Evolutionary conservation across 441 rosid species (phyloP).

Genomic region (Eutrema salsugineum): DNA sequence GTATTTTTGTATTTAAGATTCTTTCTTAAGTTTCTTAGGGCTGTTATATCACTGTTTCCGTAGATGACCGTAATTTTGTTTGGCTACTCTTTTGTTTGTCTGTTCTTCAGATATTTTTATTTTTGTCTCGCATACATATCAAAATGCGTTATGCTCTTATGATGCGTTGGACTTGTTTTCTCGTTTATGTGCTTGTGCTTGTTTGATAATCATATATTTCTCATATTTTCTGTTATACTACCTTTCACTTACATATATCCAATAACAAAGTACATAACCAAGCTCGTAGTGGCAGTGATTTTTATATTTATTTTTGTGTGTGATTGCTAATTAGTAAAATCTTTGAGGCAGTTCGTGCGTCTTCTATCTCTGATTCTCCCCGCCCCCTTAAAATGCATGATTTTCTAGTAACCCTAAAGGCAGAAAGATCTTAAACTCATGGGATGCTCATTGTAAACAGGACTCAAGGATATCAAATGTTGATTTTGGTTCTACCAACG

Average conservation of each 20-base stretch:
- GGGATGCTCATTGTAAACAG: conserved; percentile 39
- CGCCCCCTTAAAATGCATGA: neutral
- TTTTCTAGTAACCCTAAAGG: neutral
- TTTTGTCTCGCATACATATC: neutral
- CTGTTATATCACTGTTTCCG: conserved; percentile 4
- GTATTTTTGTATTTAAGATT: conserved; percentile 20
- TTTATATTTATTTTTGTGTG: neutral
- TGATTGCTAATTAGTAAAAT: neutral
- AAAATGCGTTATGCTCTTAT: neutral
- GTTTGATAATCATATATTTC: neutral
- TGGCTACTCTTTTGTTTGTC: conserved; percentile 8
- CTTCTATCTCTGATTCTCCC: neutral
- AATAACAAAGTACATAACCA: neutral
- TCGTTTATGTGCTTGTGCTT: neutral
- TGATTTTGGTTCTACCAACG: conserved; percentile 78
- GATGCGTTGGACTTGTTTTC: conserved; percentile 10
- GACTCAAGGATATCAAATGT: conserved; percentile 48
- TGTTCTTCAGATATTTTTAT: neutral
- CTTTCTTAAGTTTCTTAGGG: conserved; percentile 5
- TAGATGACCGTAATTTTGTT: neutral
- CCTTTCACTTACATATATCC: neutral
- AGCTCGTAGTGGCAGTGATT: neutral
- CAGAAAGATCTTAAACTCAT: conserved; percentile 14
- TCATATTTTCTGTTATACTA: neutral
- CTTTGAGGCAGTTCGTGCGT: conserved; percentile 9